These are phyloP conservation scores for Vitis riparia DNA, from an alignment of 164 flowering plant species.

Conservation along the genomic window DNA sequence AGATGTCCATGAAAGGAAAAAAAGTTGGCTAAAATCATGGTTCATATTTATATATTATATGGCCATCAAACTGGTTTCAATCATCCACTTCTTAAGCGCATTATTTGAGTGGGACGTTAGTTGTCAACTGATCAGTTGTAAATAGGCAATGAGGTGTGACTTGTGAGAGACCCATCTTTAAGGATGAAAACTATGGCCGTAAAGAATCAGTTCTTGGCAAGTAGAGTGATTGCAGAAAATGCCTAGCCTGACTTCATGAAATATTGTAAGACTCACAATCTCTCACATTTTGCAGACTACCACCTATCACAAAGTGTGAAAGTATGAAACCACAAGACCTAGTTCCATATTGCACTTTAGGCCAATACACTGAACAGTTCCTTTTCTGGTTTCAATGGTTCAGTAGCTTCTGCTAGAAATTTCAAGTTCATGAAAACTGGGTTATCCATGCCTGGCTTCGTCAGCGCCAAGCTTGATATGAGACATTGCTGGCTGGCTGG, in stretches of 20 bases:
- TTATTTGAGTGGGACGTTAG: no score
- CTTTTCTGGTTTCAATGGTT: neutral
- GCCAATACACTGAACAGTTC: neutral
- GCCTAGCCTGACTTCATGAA: constrained; percentile 11
- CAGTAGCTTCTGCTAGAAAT: neutral
- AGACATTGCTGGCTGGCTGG: neutral
- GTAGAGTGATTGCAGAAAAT: neutral
- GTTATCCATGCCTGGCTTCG: no score
- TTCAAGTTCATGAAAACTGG: neutral
- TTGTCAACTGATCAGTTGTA: no score
- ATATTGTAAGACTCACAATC: neutral
- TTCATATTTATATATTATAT: no score
- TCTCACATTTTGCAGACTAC: neutral
- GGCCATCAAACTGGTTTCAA: no score
- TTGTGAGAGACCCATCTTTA: no score
- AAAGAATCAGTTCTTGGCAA: neutral
- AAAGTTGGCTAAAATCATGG: no score
- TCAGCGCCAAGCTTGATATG: neutral
- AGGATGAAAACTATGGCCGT: neutral
- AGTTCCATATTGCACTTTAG: no score
- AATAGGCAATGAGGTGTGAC: no score
- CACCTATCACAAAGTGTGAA: neutral
- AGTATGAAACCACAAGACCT: neutral
- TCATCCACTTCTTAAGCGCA: no score
- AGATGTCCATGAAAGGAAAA: no score